Conservation (phyloP, 1,284 basidiomycete species). For the Rhodotorula glutinis region DNA sequence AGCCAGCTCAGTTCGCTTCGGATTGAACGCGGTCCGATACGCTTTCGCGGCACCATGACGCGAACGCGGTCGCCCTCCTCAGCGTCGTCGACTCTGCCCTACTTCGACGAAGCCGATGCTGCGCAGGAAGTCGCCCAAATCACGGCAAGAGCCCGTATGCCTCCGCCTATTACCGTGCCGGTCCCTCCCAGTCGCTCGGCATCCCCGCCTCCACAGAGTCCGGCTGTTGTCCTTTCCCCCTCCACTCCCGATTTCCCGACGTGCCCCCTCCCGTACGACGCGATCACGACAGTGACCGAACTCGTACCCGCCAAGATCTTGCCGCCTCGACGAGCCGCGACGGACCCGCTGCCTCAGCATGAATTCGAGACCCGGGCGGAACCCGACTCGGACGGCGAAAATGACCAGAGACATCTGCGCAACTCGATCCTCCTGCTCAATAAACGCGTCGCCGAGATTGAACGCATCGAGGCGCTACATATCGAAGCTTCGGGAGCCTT, state of each 20-base stretch:
- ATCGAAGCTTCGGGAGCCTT: background rate
- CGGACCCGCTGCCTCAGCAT: background rate
- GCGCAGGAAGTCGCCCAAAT: background rate
- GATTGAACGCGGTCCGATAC: background rate
- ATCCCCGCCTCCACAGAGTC: constrained; percentile 5
- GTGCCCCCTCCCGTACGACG: constrained; percentile 7
- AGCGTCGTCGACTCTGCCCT: background rate
- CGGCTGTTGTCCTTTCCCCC: constrained; percentile 24
- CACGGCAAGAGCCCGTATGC: background rate
- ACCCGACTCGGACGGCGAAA: background rate
- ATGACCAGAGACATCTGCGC: constrained; percentile 1
- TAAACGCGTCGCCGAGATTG: constrained; percentile 21
- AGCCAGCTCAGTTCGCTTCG: too few relatives aligned
- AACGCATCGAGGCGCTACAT: constrained; percentile 11
- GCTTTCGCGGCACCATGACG: background rate
- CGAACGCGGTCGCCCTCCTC: background rate
- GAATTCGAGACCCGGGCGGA: background rate
- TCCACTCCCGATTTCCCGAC: constrained; percentile 26
- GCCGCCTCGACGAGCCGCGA: background rate
- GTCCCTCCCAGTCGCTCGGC: background rate
- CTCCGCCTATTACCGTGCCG: background rate
- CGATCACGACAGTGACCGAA: background rate
- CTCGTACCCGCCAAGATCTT: constrained; percentile 2
- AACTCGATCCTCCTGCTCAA: constrained; percentile 26
- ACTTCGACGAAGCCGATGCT: background rate